Evolutionary conservation across 192 early-diverging fungal genomes (phyloP).

Genomic region (Rhizophagus prolifer): DNA sequence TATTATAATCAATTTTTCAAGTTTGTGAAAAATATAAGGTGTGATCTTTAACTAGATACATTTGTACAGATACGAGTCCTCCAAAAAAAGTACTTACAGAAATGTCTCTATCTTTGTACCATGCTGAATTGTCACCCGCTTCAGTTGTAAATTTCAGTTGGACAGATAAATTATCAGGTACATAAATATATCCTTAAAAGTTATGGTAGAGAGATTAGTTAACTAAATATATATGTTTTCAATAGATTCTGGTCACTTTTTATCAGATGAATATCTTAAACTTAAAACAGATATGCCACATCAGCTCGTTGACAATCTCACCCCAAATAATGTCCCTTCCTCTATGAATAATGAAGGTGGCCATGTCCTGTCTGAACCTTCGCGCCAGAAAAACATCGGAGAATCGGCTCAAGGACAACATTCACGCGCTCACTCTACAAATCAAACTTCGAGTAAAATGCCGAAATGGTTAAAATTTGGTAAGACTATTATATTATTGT

Average conservation of each 20-base stretch:
- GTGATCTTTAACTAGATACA: not conserved
- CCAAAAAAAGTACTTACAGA: constrained; percentile 55
- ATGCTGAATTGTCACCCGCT: constrained; percentile 54
- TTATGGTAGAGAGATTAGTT: not conserved
- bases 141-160: constrained; percentile 55
- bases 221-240: not conserved
- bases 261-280: constrained; percentile 14
- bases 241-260: not conserved
- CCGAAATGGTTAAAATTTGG: not conserved
- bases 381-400: not conserved
- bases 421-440: not conserved
- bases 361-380: not conserved
- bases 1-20: not conserved
- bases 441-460: not conserved
- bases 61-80: constrained; percentile 41
- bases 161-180: constrained; percentile 31
- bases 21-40: too few species aligned
- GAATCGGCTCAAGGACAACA: not conserved
- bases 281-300: not conserved
- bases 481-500: too few species aligned
- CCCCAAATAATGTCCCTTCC: not conserved
- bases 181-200: not conserved
- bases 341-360: not conserved
- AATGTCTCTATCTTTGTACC: constrained; percentile 43
- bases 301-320: not conserved